Evolutionary conservation across 495 filamentous ascomycete species (phyloP).

Genomic region (Corynascus novoguineensis): DNA sequence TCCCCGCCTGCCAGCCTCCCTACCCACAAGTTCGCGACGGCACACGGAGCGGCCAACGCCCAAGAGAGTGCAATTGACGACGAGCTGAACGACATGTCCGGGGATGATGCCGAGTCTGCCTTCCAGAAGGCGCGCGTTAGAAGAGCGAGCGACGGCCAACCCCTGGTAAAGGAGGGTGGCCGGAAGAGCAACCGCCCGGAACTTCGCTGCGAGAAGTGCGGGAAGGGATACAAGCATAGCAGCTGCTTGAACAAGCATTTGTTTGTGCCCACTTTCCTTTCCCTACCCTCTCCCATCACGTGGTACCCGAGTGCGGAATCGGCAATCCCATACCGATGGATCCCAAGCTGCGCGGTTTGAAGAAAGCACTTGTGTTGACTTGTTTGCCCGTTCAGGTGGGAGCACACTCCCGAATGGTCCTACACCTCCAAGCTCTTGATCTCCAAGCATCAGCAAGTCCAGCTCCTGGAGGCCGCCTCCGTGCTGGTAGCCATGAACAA

Average conservation of each 20-base stretch:
- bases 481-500: slow-evolving; percentile 91
- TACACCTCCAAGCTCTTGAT: slow-evolving; percentile 96
- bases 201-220: slow-evolving; percentile 94
- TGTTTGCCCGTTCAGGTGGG: slow-evolving; percentile 72
- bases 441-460: slow-evolving; percentile 98
- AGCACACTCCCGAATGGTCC: slow-evolving; percentile 97
- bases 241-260: slow-evolving; percentile 99
- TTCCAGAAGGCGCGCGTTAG: slow-evolving; percentile 65
- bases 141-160: slow-evolving; percentile 81
- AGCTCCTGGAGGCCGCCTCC: slow-evolving; percentile 91
- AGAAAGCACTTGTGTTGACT: slow-evolving; percentile 37
- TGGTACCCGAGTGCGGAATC: slow-evolving; percentile 28
- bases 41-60: slow-evolving; percentile 35
- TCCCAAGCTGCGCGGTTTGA: slow-evolving; percentile 20
- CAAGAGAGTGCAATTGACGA: slow-evolving; percentile 57
- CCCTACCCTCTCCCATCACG: slow-evolving; percentile 39
- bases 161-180: slow-evolving; percentile 64
- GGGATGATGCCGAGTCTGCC: slow-evolving; percentile 52
- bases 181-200: slow-evolving; percentile 71
- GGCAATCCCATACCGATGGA: slow-evolving; percentile 16
- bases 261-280: slow-evolving; percentile 72
- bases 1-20: slow-evolving; percentile 50
- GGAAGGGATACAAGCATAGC: slow-evolving; percentile 99
- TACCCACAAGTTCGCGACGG: slow-evolving; percentile 37
- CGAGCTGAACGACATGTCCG: slow-evolving; percentile 50